Evolutionary conservation across 208 protist genomes (phyloP).

Genomic region (Acanthamoeba culbertsoni): DNA sequence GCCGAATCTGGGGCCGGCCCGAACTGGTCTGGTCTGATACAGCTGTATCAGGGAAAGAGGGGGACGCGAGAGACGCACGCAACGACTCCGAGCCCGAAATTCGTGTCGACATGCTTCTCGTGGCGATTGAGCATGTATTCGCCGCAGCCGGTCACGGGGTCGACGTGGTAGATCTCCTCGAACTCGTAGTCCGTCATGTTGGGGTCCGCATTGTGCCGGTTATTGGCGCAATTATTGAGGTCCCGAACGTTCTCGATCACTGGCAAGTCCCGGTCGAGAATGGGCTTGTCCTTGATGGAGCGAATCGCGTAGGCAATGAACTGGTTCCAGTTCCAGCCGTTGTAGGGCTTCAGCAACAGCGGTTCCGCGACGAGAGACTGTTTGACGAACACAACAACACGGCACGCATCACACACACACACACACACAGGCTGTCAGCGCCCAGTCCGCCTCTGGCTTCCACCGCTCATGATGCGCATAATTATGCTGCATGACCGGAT

Average conservation of each 20-base stretch:
- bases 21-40: no score
- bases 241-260: background rate
- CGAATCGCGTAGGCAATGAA: background rate
- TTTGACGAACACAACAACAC: background rate
- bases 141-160: background rate
- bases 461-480: no score
- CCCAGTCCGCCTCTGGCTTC: no score
- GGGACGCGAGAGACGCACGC: background rate
- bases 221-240: background rate
- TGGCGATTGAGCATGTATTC: background rate
- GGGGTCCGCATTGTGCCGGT: background rate
- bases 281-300: background rate
- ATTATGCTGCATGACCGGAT: no score
- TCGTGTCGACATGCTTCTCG: background rate
- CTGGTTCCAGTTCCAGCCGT: background rate
- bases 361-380: constrained; percentile 3
- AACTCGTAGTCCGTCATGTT: background rate
- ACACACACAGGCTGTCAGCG: no score
- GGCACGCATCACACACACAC: no score
- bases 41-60: no score
- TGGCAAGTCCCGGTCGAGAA: background rate
- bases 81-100: background rate
- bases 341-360: background rate
- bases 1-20: no score
- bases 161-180: background rate